Base-by-base conservation (phyloP, 2,329 filamentous ascomycete genomes). In the Colletotrichum endophyticum region DNA sequence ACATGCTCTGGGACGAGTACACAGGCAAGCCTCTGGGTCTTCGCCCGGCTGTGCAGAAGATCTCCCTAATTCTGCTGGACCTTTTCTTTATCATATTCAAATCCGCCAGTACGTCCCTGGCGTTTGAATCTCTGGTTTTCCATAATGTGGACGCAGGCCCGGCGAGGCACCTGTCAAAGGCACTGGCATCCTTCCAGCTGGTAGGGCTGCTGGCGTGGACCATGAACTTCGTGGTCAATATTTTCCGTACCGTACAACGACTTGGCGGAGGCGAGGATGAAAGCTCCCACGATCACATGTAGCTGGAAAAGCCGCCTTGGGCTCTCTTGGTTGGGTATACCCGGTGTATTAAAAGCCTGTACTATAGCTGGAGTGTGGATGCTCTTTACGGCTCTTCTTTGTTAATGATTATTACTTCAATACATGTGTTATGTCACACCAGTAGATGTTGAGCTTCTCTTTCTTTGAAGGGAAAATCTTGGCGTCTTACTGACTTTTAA, bases 41-140 rank as follows among this genome's bases (percentile, higher is more conserved):
- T 76, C 94, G 98, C 59, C 93, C 93, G 8, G 93, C 95, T 12
- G 93, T 93, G 73, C 94, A 95, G 66, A 99, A 99, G 84, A 94
- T 98, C 79, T 92, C 95, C 16, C 91, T 99, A 66, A 95, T 99
- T 76, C 92, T 99, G 71, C 91, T 98, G 73, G 97, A 99, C 85
- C 89, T 99, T 5, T 93, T 98, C 81, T 99, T 99, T 84, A 98
- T 99, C 81, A 96, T 99, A 57, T 98, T 99, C 87, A 96, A 98
- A 84, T 96, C 96, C 6, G 96, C 96, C 68, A 99, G 98, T 85
- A 91, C 98, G 30, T 95, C 95, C 56, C 88, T 99, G 78, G 96
- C 96, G 3, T 98, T 98, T 83, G 94, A 95, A 82, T 94, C 95
- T 11, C 87, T 98, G 70, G 93, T 95, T 83, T 89, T 91, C 82